Conservation (phyloP, 371 early-diverging fungal genomes). For the Spiromyces aspiralis region DNA sequence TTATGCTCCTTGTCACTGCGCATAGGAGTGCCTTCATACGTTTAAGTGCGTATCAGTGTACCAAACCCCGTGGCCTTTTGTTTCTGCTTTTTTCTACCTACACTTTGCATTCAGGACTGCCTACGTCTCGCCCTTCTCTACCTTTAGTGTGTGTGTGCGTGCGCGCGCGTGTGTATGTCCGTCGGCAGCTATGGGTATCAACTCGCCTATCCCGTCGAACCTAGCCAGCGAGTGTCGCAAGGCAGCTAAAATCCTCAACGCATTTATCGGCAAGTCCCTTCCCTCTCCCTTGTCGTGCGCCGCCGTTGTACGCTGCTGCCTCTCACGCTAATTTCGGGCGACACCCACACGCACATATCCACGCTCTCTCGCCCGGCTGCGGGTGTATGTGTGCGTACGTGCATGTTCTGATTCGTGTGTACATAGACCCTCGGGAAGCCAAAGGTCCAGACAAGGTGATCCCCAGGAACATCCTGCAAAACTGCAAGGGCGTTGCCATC, state of each 20-base stretch:
- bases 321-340: neutral
- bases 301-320: too few species aligned
- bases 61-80: too few species aligned
- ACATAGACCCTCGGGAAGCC: conserved; percentile 27
- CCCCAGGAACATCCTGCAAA: conserved; percentile 47
- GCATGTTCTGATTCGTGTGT: neutral
- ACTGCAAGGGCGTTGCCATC: conserved; percentile 86
- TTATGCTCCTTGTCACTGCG: too few species aligned
- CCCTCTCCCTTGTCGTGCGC: too few species aligned
- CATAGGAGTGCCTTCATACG: too few species aligned
- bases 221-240: conserved; percentile 45
- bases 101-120: too few species aligned
- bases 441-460: conserved; percentile 46
- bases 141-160: too few species aligned
- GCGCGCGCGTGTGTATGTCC: too few species aligned
- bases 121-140: too few species aligned
- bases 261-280: conserved; percentile 22
- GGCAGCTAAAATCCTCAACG: conserved; percentile 50
- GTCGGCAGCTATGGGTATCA: neutral
- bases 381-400: neutral
- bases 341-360: neutral
- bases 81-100: too few species aligned
- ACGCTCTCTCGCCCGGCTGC: neutral
- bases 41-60: too few species aligned
- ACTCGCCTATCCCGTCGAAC: conserved; percentile 4